Conservation (phyloP, 495 filamentous ascomycete genomes). For the Geoglossum glabrum region DNA sequence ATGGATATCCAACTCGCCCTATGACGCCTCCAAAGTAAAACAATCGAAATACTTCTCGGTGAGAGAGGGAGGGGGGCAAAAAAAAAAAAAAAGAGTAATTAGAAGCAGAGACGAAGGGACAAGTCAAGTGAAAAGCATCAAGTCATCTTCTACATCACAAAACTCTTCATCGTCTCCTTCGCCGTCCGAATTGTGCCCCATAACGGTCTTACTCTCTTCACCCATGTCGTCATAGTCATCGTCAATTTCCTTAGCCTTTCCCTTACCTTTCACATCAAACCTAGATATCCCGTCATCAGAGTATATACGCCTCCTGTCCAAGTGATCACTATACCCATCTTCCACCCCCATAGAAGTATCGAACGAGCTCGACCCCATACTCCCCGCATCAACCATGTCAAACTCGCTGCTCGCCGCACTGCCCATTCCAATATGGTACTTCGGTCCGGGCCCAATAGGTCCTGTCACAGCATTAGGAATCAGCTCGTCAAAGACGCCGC, state of each 20-base stretch:
- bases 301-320: slow-evolving; percentile 11
- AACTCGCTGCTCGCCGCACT: slow-evolving; percentile 9
- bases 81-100: not conserved
- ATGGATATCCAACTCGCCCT: not conserved
- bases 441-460: slow-evolving; percentile 23
- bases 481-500: slow-evolving; percentile 27
- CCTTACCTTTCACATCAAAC: not conserved
- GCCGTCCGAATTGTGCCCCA: not conserved
- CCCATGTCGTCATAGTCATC: not conserved
- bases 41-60: not conserved
- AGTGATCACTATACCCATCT: slow-evolving; percentile 12
- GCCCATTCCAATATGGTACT: slow-evolving; percentile 19
- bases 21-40: not conserved
- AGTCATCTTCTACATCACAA: not conserved
- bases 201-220: not conserved
- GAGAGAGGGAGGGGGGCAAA: not conserved
- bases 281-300: slow-evolving; percentile 1
- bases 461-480: slow-evolving; percentile 21
- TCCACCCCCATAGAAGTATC: slow-evolving; percentile 12
- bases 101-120: not conserved
- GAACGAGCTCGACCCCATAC: slow-evolving; percentile 9
- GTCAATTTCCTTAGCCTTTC: not conserved
- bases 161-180: not conserved
- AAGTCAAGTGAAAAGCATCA: not conserved
- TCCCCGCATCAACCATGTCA: slow-evolving; percentile 10